phyloP scores from a whole-genome alignment of 164 flowering plant genomes.

The Berberis thunbergii region DNA sequence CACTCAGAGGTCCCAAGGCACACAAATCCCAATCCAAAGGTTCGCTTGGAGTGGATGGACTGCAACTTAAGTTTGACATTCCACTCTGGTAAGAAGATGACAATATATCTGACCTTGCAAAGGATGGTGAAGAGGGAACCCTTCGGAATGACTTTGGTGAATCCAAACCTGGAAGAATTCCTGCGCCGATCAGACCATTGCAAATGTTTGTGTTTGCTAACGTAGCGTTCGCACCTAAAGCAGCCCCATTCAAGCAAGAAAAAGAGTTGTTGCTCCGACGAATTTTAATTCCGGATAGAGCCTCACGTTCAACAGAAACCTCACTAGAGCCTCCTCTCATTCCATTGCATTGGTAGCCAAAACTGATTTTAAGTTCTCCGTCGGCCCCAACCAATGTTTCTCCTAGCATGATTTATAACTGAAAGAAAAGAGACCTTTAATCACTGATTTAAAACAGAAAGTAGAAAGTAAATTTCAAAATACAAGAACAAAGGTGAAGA shows the following conservation, averaged over 20 bases:
- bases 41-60: slow-evolving; percentile 43
- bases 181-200: slow-evolving; percentile 75
- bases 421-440: slow-evolving; percentile 10
- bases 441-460: neutral
- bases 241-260: slow-evolving; percentile 87
- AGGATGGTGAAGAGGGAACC: slow-evolving; percentile 63
- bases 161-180: slow-evolving; percentile 74
- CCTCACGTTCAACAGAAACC: slow-evolving; percentile 25
- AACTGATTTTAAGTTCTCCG: slow-evolving; percentile 67
- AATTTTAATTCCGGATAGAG: slow-evolving; percentile 23
- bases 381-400: slow-evolving; percentile 21
- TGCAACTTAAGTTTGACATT: slow-evolving; percentile 62
- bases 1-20: slow-evolving; percentile 45
- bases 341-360: slow-evolving; percentile 70
- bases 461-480: neutral
- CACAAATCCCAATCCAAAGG: slow-evolving; percentile 40
- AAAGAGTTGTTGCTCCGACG: slow-evolving; percentile 55
- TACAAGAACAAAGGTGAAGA: too few species aligned
- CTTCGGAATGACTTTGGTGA: slow-evolving; percentile 77
- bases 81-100: slow-evolving; percentile 71
- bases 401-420: slow-evolving; percentile 25
- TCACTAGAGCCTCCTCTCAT: slow-evolving; percentile 18
- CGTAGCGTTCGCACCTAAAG: slow-evolving; percentile 85
- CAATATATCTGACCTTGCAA: slow-evolving; percentile 56
- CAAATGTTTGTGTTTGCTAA: slow-evolving; percentile 84